Evolutionary conservation across 73 alveolate genomes (phyloP).

Genomic region (Uronychia setigera): DNA sequence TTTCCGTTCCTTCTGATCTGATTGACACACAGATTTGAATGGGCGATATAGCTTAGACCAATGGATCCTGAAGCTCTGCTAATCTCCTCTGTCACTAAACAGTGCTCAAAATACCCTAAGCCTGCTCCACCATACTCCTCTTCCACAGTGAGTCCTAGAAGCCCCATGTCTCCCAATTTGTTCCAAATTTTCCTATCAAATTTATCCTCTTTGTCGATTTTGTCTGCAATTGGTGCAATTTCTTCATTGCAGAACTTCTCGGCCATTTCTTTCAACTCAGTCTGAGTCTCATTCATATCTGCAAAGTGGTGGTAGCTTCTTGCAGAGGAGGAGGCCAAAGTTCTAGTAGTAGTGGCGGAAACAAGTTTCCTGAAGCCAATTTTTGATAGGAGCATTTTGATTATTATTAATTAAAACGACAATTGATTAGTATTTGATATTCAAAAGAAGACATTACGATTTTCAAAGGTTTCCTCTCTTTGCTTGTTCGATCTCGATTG

Average conservation of each 20-base stretch:
- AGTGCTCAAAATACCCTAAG: conserved; percentile 87
- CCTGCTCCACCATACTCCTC: conserved; percentile 89
- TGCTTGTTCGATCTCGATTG: conserved; percentile 77
- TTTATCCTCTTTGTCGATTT: conserved; percentile 78
- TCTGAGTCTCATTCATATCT: conserved; percentile 37
- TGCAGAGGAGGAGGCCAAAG: not conserved
- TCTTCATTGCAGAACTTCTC: conserved; percentile 54
- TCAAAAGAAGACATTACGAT: not conserved
- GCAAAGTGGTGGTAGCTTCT: not conserved
- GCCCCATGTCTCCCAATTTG: conserved; percentile 86
- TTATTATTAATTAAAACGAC: not conserved
- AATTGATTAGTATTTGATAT: not conserved
- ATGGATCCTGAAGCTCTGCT: conserved; percentile 87
- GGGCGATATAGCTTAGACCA: conserved; percentile 92
- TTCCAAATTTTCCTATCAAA: conserved; percentile 83
- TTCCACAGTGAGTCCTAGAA: conserved; percentile 91
- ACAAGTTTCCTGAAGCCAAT: not conserved
- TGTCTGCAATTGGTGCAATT: conserved; percentile 85
- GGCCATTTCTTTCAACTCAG: conserved; percentile 41
- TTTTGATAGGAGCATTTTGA: not conserved
- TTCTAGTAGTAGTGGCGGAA: not conserved
- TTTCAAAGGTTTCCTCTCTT: conserved; percentile 76
- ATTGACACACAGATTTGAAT: conserved; percentile 86
- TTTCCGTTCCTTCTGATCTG: conserved; percentile 77
- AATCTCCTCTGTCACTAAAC: conserved; percentile 83